Percentiles rank a stretch among this genome's conserved stretches.
These are phyloP conservation scores for Talaromyces rugulosus DNA, from an alignment of 2,329 filamentous ascomycete genomes.

Conservation along the genomic window DNA sequence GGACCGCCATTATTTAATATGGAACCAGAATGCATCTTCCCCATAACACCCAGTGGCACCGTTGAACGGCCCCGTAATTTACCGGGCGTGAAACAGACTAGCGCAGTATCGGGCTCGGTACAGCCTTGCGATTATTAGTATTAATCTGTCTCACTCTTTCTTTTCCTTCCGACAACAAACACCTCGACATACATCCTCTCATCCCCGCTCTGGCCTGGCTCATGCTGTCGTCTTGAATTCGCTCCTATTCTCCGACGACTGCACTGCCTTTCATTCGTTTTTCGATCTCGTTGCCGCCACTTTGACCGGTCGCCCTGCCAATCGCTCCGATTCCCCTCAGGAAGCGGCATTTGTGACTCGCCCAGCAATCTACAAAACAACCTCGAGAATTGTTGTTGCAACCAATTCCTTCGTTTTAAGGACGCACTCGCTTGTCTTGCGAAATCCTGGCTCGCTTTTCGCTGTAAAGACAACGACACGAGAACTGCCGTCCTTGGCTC, in stretches of 20 bases:
- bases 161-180: neutral
- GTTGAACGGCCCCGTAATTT: neutral
- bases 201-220: neutral
- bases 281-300: neutral
- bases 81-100: neutral
- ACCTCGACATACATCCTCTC: neutral
- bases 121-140: neutral
- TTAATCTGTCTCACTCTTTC: neutral
- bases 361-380: too few relatives aligned
- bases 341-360: neutral
- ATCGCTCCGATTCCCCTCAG: neutral
- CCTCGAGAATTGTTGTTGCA: neutral
- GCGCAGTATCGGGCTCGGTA: too few relatives aligned
- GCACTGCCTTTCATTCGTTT: neutral
- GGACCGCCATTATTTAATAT: too few relatives aligned
- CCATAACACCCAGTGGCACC: neutral
- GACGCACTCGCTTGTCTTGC: neutral
- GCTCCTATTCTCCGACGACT: neutral
- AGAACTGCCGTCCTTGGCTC: conserved; percentile 22
- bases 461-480: neutral
- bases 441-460: too few relatives aligned
- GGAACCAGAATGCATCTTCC: too few relatives aligned
- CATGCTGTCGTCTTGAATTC: neutral
- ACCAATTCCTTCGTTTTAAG: too few relatives aligned
- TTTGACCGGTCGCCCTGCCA: neutral